Evolutionary conservation across 1,139 yeast species (phyloP).

Genomic region (Fermentozyma sake): DNA sequence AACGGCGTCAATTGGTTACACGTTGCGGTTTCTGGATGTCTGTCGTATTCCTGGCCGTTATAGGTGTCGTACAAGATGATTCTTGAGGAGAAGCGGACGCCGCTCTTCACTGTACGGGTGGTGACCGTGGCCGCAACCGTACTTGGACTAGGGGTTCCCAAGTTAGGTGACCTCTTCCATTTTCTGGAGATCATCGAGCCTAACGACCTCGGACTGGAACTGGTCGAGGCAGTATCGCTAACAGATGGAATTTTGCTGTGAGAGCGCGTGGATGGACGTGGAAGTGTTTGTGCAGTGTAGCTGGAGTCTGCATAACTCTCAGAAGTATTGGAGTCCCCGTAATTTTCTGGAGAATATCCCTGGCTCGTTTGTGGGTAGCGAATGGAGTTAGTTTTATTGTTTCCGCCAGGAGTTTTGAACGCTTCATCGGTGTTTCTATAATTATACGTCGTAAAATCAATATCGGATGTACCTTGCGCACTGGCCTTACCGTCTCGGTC

Average conservation of each 20-base stretch:
- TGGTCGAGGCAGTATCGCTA: constrained; percentile 18
- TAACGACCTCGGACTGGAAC: constrained; percentile 30
- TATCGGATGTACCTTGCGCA: too few relatives aligned
- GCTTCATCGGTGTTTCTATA: too few relatives aligned
- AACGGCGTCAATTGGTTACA: constrained; percentile 89
- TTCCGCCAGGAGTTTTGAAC: too few relatives aligned
- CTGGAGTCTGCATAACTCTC: constrained; percentile 5
- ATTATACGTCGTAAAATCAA: too few relatives aligned
- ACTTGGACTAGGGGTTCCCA: constrained; percentile 6
- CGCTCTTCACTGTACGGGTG: constrained; percentile 8
- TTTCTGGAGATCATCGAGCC: constrained; percentile 27
- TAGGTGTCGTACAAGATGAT: constrained; percentile 86
- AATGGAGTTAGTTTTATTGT: too few relatives aligned
- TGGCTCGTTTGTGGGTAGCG: too few relatives aligned
- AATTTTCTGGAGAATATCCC: constrained; percentile 1
- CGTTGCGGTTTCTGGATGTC: constrained; percentile 91
- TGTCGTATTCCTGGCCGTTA: constrained; percentile 79
- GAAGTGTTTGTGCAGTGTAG: constrained; percentile 12
- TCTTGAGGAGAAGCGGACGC: constrained; percentile 78
- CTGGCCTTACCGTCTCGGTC: too few relatives aligned
- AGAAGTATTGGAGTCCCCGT: too few relatives aligned
- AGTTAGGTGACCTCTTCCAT: constrained; percentile 18
- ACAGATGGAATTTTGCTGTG: constrained; percentile 26
- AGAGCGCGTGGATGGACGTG: constrained; percentile 16
- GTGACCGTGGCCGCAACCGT: constrained; percentile 4